These are phyloP conservation scores for Pascua guehoae DNA, from an alignment of 1,284 basidiomycete genomes.

Conservation along the genomic window DNA sequence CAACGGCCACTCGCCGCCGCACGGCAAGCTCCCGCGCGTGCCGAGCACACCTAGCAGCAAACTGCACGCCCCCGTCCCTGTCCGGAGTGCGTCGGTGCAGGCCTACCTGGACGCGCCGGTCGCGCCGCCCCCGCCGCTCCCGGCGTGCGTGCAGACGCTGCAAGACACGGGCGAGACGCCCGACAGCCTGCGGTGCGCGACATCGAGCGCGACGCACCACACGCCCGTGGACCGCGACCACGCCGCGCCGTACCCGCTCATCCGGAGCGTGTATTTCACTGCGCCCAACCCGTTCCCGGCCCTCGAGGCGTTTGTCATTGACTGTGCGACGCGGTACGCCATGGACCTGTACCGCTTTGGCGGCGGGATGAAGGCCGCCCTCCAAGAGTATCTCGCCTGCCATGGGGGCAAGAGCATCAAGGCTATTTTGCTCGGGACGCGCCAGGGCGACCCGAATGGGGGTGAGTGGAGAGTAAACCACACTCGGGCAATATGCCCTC, in stretches of 20 bases:
- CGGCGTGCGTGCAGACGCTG: constrained; percentile 1
- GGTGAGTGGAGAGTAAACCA: constrained; percentile 66
- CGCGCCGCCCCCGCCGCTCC: constrained; percentile 16
- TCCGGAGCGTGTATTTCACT: constrained; percentile 82
- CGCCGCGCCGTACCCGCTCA: constrained; percentile 52
- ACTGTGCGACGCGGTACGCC: constrained; percentile 64
- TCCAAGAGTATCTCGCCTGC: constrained; percentile 67
- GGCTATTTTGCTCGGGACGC: constrained; percentile 84
- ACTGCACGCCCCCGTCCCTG: no score
- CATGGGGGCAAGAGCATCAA: constrained; percentile 52
- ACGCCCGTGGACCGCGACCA: constrained; percentile 18
- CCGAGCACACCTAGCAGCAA: background rate
- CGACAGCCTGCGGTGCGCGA: no score
- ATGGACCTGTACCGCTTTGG: constrained; percentile 74
- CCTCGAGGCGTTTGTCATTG: constrained; percentile 78
- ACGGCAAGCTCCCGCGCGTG: background rate
- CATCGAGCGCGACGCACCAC: constrained; percentile 13
- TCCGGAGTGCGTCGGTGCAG: background rate
- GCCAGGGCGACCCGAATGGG: constrained; percentile 86
- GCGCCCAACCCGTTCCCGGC: constrained; percentile 79
- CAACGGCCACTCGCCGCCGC: background rate
- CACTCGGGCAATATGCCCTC: background rate
- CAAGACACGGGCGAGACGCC: background rate
- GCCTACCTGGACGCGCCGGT: constrained; percentile 6
- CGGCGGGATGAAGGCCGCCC: constrained; percentile 76